Evolutionary conservation across 176 grass and related monocot genomes (phyloP).

Genomic region (Carex kokanica): DNA sequence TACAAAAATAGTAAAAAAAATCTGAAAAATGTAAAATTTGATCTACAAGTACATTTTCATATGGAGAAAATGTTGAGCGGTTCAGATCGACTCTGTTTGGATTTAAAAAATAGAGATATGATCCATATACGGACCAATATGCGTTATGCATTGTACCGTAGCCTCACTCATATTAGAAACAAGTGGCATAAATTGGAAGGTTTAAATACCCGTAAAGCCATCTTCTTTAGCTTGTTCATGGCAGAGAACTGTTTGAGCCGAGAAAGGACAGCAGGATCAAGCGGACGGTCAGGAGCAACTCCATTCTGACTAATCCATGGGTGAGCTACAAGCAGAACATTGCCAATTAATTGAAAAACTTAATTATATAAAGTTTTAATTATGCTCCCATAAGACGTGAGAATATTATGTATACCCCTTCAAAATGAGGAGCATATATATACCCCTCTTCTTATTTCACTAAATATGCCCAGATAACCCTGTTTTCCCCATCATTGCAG

Average conservation of each 20-base stretch:
- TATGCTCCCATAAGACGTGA: background rate
- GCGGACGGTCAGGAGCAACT: constrained; percentile 92
- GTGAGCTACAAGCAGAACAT: constrained; percentile 50
- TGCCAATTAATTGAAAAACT: constrained; percentile 21
- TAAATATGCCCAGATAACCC: no score
- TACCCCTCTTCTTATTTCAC: no score
- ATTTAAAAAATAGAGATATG: no score
- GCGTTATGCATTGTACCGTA: no score
- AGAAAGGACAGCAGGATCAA: constrained; percentile 91
- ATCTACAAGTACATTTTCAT: no score
- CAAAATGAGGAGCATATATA: background rate
- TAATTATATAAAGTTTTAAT: constrained; percentile 33
- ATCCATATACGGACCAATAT: no score
- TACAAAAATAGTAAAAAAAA: no score
- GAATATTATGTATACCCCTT: constrained; percentile 1
- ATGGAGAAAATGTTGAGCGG: no score
- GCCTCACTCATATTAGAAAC: background rate
- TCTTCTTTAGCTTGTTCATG: constrained; percentile 99
- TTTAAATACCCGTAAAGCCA: constrained; percentile 76
- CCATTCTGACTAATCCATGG: constrained; percentile 94
- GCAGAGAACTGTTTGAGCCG: constrained; percentile 98
- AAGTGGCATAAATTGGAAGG: background rate
- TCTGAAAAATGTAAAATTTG: no score
- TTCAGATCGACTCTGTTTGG: no score
- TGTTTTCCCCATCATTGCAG: background rate